Evolutionary conservation across 2,329 filamentous ascomycete genomes (phyloP), one percentile per base, ranked within the genome.

Genomic region (Arthrobotrys pseudoclavata): DNA sequence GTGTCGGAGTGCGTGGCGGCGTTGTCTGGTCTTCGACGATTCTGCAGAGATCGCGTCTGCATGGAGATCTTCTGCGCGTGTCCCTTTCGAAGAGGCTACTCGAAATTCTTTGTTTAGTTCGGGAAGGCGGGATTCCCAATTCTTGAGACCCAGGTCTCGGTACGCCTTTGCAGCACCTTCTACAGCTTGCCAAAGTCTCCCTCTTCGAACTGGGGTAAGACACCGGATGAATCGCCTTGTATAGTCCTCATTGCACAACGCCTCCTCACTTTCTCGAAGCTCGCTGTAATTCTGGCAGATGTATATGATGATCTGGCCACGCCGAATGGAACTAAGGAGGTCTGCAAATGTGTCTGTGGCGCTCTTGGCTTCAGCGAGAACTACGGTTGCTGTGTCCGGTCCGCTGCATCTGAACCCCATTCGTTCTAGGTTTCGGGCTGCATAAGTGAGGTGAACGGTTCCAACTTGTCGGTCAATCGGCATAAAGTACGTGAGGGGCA

Each of bases 401-500:
- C 37, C 45, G 45, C 22, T 68, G 22, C n/a, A n/a, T 18, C 10
- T 60, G 26, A 77, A 77, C 15, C 74, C 74, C 67, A 71, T 71
- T n/a, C 67, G 40, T 31, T 77, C 74, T 1, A 77, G 29, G 34
- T 67, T 70, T 15, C 74, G 29, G 6, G 67, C 67, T 10, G 74
- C 62, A 31, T 77, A 77, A 1, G 61, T 71, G 1, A 77, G 67
- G 26, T 77, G 74, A 22, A 71, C 50, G 9, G 74, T 71, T 62
- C 62, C 67, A 5, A 67, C 18, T 45, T 76, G 68, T 20, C 67
- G 22, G 18, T 67, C 62, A 10, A 67, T 71, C 15, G 74, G 74
- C 60, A 71, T 77, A 42, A 61, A 71, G 31, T 77, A 77, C n/a
- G 67, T 71, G 20, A 77, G 52, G 1, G 74, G 74, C 74, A 77